These are phyloP conservation scores for Millerago galiae DNA, from an alignment of 805 yeast genomes.

Conservation along the genomic window DNA sequence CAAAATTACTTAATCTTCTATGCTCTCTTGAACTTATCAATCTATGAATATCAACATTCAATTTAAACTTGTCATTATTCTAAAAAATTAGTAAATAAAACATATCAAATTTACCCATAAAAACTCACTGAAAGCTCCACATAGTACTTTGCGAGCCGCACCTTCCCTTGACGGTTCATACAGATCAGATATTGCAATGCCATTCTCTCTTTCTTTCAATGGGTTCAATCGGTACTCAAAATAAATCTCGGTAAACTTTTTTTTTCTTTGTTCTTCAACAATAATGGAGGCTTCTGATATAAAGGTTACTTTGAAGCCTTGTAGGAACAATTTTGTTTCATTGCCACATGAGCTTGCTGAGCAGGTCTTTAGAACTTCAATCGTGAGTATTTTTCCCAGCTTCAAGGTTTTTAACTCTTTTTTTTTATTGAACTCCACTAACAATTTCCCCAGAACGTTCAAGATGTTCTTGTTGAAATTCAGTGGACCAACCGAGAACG, in stretches of 20 bases:
- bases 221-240: not conserved
- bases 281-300: slow-evolving; percentile 17
- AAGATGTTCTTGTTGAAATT: slow-evolving; percentile 49
- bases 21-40: slow-evolving; percentile 78
- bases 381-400: slow-evolving; percentile 35
- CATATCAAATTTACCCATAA: no score
- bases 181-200: slow-evolving; percentile 74
- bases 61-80: slow-evolving; percentile 39
- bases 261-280: not conserved
- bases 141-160: slow-evolving; percentile 82
- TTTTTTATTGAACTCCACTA: not conserved
- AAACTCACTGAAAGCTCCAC: slow-evolving; percentile 32
- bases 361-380: slow-evolving; percentile 42
- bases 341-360: slow-evolving; percentile 44
- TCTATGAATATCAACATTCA: slow-evolving; percentile 65
- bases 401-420: no score
- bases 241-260: not conserved
- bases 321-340: slow-evolving; percentile 45
- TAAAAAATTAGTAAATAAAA: slow-evolving; percentile 24
- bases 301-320: slow-evolving; percentile 27
- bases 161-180: slow-evolving; percentile 90
- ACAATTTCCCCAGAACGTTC: slow-evolving; percentile 31
- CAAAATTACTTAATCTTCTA: slow-evolving; percentile 75
- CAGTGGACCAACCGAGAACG: slow-evolving; percentile 25
- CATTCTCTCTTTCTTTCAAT: slow-evolving; percentile 36